These are phyloP conservation scores for Talaromyces sp. DNA, from an alignment of 2,329 filamentous ascomycete species.

Conservation along the genomic window DNA sequence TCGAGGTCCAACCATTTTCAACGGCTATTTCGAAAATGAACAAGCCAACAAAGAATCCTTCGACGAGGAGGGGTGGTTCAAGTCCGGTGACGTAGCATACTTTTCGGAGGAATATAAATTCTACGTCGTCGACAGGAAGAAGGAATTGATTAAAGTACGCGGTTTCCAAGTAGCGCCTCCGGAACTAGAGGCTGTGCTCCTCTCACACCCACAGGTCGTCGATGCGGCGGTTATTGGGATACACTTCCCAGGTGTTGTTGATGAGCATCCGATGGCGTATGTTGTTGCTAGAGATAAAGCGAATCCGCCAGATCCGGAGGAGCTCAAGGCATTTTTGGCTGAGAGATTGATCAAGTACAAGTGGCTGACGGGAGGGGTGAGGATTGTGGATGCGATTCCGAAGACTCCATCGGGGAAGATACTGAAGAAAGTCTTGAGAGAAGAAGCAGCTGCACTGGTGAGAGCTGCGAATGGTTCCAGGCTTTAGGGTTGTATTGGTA, in stretches of 20 bases:
- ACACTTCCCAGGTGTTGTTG: conserved; percentile 26
- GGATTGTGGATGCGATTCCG: conserved; percentile 56
- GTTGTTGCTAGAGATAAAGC: conserved; percentile 35
- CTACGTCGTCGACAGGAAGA: not conserved
- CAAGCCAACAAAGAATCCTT: conserved; percentile 49
- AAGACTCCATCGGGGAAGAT: conserved; percentile 57
- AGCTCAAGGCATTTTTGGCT: conserved; percentile 40
- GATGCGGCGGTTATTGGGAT: conserved; percentile 1
- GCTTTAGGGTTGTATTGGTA: not conserved
- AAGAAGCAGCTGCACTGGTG: not conserved
- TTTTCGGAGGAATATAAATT: not conserved
- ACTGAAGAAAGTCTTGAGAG: not conserved
- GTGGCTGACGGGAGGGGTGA: conserved; percentile 49
- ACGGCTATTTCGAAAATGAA: conserved; percentile 52
- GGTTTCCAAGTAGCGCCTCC: not conserved
- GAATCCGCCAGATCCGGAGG: conserved; percentile 33
- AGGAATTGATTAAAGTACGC: not conserved
- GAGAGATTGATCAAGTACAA: conserved; percentile 51
- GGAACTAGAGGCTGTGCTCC: not conserved
- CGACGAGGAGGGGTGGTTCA: conserved; percentile 28
- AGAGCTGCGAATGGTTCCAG: not conserved
- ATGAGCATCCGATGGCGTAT: conserved; percentile 47
- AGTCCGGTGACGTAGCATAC: not conserved
- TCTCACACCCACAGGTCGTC: not conserved
- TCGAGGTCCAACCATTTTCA: conserved; percentile 51